Percentiles rank a stretch among this genome's conserved stretches.
These are phyloP conservation scores for Geotrichum macrosporum DNA, from an alignment of 1,139 yeast species.

Conservation along the genomic window DNA sequence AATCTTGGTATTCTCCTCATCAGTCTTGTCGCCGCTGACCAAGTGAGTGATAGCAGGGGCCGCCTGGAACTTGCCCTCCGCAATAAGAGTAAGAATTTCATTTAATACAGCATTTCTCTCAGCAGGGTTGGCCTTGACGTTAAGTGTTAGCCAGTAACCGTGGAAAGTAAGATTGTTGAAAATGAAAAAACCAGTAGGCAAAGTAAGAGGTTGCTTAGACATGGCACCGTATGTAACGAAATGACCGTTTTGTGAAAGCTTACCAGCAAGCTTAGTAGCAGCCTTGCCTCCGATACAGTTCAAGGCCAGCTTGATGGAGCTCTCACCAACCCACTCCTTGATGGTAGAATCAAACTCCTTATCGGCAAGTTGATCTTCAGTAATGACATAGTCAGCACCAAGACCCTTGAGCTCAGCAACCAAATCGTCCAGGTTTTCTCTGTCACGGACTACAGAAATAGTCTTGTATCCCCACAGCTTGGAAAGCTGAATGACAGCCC, in stretches of 20 bases:
- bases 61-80: constrained; percentile 54
- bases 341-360: constrained; percentile 58
- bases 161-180: constrained; percentile 81
- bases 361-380: constrained; percentile 76
- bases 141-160: constrained; percentile 92
- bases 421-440: constrained; percentile 66
- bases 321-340: constrained; percentile 54
- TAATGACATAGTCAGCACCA: constrained; percentile 88
- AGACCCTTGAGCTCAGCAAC: constrained; percentile 51
- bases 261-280: constrained; percentile 74
- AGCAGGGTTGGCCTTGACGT: constrained; percentile 60
- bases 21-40: constrained; percentile 43
- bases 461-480: constrained; percentile 74
- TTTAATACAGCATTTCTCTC: constrained; percentile 44
- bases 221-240: constrained; percentile 95
- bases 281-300: constrained; percentile 94
- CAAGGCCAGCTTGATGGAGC: constrained; percentile 64
- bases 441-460: constrained; percentile 79
- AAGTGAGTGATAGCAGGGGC: constrained; percentile 51
- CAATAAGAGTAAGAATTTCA: constrained; percentile 49
- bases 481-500: constrained; percentile 85
- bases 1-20: constrained; percentile 49
- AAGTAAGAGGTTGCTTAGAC: constrained; percentile 88
- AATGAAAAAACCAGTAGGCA: constrained; percentile 85
- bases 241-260: constrained; percentile 65